A percentile compares a stretch with the other conserved stretches of the same genome.
phyloP scores from a whole-genome alignment of 2,329 filamentous ascomycete genomes.

The Magnaporthales sp. region DNA sequence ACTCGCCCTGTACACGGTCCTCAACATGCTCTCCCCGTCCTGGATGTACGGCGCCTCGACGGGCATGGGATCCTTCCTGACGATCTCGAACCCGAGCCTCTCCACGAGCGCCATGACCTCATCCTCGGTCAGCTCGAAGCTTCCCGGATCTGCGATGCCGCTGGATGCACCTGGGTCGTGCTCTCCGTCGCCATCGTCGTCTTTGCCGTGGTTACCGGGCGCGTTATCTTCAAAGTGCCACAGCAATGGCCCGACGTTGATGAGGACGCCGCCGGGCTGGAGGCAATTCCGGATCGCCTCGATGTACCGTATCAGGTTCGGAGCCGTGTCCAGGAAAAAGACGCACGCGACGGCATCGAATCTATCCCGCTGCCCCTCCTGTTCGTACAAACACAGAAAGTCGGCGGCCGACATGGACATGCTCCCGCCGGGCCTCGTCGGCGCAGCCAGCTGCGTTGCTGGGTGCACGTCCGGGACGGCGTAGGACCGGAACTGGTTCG shows the following conservation, averaged over 20 bases:
- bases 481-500: slow-evolving; percentile 67
- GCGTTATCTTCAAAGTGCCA: slow-evolving; percentile 89
- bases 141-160: slow-evolving; percentile 82
- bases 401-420: slow-evolving; percentile 95
- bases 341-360: slow-evolving; percentile 84
- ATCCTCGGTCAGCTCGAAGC: slow-evolving; percentile 81
- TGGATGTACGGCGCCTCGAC: slow-evolving; percentile 80
- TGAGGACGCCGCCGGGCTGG: slow-evolving; percentile 66
- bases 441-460: slow-evolving; percentile 37
- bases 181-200: slow-evolving; percentile 41
- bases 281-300: slow-evolving; percentile 75
- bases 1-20: slow-evolving; percentile 69
- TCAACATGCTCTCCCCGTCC: slow-evolving; percentile 76
- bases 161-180: slow-evolving; percentile 39
- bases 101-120: slow-evolving; percentile 74
- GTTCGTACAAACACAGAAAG: slow-evolving; percentile 77
- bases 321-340: slow-evolving; percentile 96
- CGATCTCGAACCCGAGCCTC: slow-evolving; percentile 67
- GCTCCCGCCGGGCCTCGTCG: slow-evolving; percentile 35
- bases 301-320: slow-evolving; percentile 84
- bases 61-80: slow-evolving; percentile 44
- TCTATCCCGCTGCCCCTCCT: slow-evolving; percentile 45
- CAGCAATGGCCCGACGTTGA: slow-evolving; percentile 83
- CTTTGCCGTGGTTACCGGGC: slow-evolving; percentile 45
- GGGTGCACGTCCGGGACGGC: slow-evolving; percentile 76